phyloP scores from a whole-genome alignment of 148 eudicot species.

The Cornus florida region DNA sequence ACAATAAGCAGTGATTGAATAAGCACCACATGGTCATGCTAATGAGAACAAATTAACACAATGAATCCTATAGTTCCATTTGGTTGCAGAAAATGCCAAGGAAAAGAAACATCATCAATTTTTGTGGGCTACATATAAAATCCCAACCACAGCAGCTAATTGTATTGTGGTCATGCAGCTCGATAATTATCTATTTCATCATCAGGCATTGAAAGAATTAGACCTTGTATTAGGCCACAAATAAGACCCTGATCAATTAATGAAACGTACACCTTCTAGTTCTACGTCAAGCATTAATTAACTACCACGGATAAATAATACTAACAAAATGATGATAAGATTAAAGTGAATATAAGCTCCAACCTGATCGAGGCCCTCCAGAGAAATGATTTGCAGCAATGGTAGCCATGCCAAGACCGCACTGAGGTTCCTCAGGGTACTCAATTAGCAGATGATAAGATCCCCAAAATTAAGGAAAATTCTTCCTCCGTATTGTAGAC shows the following conservation, averaged over 20 bases:
- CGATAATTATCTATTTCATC: no score
- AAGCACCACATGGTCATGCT: not conserved
- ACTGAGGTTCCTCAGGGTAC: slow-evolving; percentile 13
- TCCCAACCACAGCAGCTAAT: not conserved
- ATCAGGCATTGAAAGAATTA: no score
- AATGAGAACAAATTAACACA: not conserved
- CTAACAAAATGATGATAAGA: not conserved
- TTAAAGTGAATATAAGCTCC: slow-evolving; percentile 2
- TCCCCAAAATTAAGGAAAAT: not conserved
- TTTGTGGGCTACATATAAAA: no score
- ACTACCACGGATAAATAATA: not conserved
- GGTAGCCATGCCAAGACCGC: slow-evolving; percentile 33
- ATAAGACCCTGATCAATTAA: no score
- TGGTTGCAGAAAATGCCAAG: not conserved
- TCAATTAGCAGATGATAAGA: not conserved
- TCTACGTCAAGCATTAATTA: not conserved
- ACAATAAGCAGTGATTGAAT: not conserved
- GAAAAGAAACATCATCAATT: not conserved
- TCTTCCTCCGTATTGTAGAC: not conserved
- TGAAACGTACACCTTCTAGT: no score
- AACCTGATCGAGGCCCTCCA: slow-evolving; percentile 40
- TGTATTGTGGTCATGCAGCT: not conserved
- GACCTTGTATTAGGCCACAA: no score
- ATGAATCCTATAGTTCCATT: not conserved
- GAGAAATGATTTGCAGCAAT: slow-evolving; percentile 27